Percentiles rank a stretch among this genome's conserved stretches.
phyloP scores from a whole-genome alignment of 208 protist genomes.

The Leishmania amazonensis region DNA sequence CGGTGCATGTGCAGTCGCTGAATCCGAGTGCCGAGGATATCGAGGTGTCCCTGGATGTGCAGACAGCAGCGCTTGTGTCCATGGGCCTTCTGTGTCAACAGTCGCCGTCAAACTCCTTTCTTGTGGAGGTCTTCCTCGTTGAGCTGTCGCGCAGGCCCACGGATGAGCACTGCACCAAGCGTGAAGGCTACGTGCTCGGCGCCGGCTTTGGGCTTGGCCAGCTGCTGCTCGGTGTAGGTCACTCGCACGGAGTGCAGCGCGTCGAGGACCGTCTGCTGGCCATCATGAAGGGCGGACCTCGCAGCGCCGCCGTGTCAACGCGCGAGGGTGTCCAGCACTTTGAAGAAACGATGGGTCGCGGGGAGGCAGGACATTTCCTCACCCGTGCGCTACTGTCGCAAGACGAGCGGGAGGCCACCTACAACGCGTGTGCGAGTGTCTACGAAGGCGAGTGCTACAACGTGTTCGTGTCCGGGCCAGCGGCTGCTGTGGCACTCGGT shows the following conservation, averaged over 20 bases:
- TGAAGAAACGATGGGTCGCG: constrained; percentile 52
- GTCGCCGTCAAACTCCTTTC: constrained; percentile 60
- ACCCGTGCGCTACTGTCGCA: constrained; percentile 56
- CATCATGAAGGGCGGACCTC: constrained; percentile 70
- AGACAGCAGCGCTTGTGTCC: constrained; percentile 76
- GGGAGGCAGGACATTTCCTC: constrained; percentile 61
- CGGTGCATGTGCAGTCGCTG: constrained; percentile 84
- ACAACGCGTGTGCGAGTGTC: constrained; percentile 63
- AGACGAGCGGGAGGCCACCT: constrained; percentile 43
- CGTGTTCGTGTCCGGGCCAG: constrained; percentile 60
- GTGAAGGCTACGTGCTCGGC: constrained; percentile 78
- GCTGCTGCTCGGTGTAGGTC: constrained; percentile 71
- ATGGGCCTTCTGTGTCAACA: constrained; percentile 80
- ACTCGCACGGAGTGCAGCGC: constrained; percentile 42
- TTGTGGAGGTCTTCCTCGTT: constrained; percentile 80
- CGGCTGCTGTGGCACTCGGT: constrained; percentile 71
- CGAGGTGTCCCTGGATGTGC: constrained; percentile 84
- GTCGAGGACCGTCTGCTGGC: constrained; percentile 71
- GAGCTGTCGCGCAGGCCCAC: constrained; percentile 87
- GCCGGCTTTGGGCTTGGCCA: constrained; percentile 81
- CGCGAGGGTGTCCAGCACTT: constrained; percentile 58
- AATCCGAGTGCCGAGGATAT: constrained; percentile 84
- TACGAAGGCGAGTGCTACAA: constrained; percentile 86
- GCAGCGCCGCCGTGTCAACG: constrained; percentile 50
- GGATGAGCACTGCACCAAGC: constrained; percentile 84